Percentiles rank a stretch among this genome's conserved stretches.
phyloP scores from a whole-genome alignment of 768 basidiomycete species.

The Phanerochaete carnosa region DNA sequence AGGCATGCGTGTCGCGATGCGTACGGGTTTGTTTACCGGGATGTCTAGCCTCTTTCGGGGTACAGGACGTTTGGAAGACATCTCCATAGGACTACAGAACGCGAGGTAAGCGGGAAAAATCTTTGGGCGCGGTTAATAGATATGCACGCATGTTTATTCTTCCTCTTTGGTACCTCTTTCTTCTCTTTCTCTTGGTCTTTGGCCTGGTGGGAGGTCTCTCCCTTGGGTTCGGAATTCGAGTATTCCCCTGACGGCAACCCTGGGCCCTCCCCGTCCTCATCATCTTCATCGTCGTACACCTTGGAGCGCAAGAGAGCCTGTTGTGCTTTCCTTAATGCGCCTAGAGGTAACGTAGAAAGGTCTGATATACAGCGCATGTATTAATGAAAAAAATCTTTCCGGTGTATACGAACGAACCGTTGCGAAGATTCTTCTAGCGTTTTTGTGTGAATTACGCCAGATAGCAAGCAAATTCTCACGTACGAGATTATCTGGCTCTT shows the following conservation, averaged over 20 bases:
- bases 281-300: conserved; percentile 8
- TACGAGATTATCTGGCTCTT: conserved; percentile 8
- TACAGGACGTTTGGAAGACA: conserved; percentile 84
- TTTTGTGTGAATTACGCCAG: neutral
- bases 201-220: conserved; percentile 23
- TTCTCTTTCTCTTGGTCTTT: conserved; percentile 30
- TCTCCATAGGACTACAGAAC: conserved; percentile 67
- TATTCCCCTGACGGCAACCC: conserved; percentile 2
- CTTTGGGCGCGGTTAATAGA: neutral
- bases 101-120: neutral
- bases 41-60: conserved; percentile 68
- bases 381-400: neutral
- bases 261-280: conserved; percentile 16
- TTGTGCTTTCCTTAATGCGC: conserved; percentile 25
- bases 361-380: conserved; percentile 8
- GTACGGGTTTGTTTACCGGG: conserved; percentile 61
- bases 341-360: conserved; percentile 24
- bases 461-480: neutral
- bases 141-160: conserved; percentile 85
- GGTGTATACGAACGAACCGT: neutral
- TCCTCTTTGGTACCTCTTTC: conserved; percentile 53
- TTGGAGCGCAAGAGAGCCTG: conserved; percentile 15
- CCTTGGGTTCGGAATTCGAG: conserved; percentile 1
- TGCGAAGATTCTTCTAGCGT: neutral
- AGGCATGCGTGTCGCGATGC: conserved; percentile 23